Evolutionary conservation across 2,329 filamentous ascomycete species (phyloP).

Genomic region (Talaromyces sp.): DNA sequence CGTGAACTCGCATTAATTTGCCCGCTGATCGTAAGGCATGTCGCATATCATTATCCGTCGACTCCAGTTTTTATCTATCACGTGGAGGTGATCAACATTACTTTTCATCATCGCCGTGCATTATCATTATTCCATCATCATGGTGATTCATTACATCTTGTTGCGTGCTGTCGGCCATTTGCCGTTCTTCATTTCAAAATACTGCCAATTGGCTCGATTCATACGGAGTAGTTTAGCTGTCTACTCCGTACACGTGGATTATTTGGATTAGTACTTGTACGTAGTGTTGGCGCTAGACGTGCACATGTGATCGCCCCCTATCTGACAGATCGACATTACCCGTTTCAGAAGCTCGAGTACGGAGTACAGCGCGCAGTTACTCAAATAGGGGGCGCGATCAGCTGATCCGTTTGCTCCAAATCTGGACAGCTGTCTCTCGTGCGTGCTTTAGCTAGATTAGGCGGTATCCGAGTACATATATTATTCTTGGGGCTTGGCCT

Average conservation of each 20-base stretch:
- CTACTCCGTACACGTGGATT: background rate
- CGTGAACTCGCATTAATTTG: background rate
- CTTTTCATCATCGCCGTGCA: too few relatives aligned
- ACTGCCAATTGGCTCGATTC: background rate
- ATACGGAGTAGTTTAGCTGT: background rate
- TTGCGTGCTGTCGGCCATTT: background rate
- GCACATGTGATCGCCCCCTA: background rate
- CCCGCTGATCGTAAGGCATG: background rate
- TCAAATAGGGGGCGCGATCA: background rate
- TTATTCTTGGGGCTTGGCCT: background rate
- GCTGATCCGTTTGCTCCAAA: background rate
- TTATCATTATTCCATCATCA: background rate
- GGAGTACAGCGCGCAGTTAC: background rate
- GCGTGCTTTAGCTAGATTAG: background rate
- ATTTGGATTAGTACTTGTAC: background rate
- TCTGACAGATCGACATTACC: background rate
- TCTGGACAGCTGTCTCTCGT: background rate
- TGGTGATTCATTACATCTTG: background rate
- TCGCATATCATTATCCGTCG: background rate
- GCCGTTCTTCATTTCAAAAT: too few relatives aligned
- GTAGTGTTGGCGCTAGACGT: background rate
- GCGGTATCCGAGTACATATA: background rate
- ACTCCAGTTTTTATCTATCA: background rate
- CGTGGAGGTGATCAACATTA: background rate
- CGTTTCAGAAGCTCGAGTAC: background rate